Conservation (phyloP, 345 rosid species). For the Geranium rotundifolium region DNA sequence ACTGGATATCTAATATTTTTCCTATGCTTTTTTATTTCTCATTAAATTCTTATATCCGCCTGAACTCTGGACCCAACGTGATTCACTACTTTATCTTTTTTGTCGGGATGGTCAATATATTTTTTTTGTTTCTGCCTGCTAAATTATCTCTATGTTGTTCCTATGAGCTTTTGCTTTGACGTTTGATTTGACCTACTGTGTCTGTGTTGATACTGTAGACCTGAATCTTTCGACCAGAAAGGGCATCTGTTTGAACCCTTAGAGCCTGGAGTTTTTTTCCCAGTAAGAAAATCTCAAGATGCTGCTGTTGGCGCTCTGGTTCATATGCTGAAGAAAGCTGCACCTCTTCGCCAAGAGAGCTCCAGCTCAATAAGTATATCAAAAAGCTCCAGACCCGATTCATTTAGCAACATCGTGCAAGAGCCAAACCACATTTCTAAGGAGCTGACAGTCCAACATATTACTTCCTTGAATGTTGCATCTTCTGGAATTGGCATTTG, state of each 20-base stretch:
- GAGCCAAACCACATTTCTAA: constrained; percentile 15
- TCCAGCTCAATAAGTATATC: constrained; percentile 20
- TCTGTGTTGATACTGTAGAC: constrained; percentile 23
- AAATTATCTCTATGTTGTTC: no score
- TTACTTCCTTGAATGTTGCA: constrained; percentile 24
- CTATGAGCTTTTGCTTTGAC: not conserved
- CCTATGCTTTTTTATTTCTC: no score
- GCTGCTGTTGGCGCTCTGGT: constrained; percentile 93
- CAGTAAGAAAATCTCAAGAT: constrained; percentile 53
- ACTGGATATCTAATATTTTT: no score
- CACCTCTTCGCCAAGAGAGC: constrained; percentile 58
- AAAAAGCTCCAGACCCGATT: constrained; percentile 24
- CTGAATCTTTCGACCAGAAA: constrained; percentile 48
- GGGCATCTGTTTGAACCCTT: constrained; percentile 28
- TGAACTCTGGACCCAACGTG: no score
- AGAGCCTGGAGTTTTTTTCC: constrained; percentile 37
- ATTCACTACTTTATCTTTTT: not conserved
- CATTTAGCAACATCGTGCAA: constrained; percentile 13
- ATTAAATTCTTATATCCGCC: no score
- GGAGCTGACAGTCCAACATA: constrained; percentile 16
- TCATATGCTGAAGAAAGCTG: constrained; percentile 72
- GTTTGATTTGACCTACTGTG: constrained; percentile 2
- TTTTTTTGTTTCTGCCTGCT: no score
- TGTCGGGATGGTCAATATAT: no score
- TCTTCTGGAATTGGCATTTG: constrained; percentile 38